Conservation (phyloP, 1,284 basidiomycete genomes). For the Vanrija sp. region DNA sequence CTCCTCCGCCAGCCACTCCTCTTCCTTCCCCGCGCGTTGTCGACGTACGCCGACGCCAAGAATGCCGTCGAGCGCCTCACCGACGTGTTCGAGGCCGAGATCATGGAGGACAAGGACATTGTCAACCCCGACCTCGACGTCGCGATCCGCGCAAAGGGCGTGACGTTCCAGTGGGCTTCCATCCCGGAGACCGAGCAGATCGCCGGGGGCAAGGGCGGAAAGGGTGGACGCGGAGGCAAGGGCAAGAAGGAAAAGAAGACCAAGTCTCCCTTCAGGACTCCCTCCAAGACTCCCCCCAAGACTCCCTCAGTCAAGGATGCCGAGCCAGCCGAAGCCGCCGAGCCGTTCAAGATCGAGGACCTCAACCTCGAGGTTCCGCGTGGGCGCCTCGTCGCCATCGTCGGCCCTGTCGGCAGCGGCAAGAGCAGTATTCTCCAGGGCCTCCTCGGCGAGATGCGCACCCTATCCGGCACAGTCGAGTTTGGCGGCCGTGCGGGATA, state of each 20-base stretch:
- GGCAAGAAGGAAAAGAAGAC: not conserved
- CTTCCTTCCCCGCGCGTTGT: constrained; percentile 64
- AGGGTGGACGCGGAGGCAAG: not conserved
- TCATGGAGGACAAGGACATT: constrained; percentile 49
- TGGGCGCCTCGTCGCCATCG: constrained; percentile 61
- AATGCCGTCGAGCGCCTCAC: constrained; percentile 59
- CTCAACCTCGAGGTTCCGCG: constrained; percentile 58
- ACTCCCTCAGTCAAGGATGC: not conserved
- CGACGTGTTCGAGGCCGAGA: constrained; percentile 58
- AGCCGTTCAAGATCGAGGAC: constrained; percentile 56
- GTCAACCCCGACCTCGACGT: constrained; percentile 54
- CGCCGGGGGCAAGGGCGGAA: not conserved
- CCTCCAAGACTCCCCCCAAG: not conserved
- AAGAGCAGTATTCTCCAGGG: constrained; percentile 68
- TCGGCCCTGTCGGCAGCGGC: constrained; percentile 57
- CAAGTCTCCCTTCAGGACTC: not conserved
- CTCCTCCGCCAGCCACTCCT: constrained; percentile 64
- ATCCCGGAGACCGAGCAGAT: constrained; percentile 3
- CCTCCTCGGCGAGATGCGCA: constrained; percentile 67
- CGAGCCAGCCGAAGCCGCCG: not conserved
- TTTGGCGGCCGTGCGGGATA: constrained; percentile 72
- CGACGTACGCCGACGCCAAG: constrained; percentile 61
- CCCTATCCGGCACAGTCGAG: constrained; percentile 54
- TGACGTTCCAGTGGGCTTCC: constrained; percentile 61
- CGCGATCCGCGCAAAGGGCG: constrained; percentile 57